These are phyloP conservation scores for Articulospora tetracladia DNA, from an alignment of 495 filamentous ascomycete species.

Conservation along the genomic window DNA sequence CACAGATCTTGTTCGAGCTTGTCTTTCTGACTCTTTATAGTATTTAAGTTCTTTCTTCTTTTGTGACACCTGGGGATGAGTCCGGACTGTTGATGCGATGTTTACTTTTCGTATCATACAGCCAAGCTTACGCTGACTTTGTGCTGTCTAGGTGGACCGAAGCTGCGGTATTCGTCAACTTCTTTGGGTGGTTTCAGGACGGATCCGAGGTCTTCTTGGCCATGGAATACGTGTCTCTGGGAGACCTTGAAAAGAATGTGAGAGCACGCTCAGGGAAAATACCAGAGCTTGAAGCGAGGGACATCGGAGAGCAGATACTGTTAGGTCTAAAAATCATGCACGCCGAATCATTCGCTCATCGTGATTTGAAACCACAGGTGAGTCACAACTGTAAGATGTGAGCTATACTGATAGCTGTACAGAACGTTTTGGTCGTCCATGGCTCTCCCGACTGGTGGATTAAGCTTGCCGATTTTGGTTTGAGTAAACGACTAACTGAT, in stretches of 20 bases:
- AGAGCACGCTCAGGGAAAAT: neutral
- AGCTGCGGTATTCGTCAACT: conserved; percentile 12
- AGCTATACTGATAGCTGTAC: neutral
- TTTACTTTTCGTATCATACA: neutral
- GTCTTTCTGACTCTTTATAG: conserved; percentile 13
- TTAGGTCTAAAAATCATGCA: conserved; percentile 28
- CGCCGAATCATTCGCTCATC: conserved; percentile 24
- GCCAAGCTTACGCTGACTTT: neutral
- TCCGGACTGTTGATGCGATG: too few species aligned
- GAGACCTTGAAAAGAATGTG: conserved; percentile 15
- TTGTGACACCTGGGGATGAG: neutral
- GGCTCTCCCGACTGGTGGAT: conserved; percentile 8
- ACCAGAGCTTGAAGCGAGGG: conserved; percentile 11
- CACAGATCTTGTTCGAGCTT: conserved; percentile 1
- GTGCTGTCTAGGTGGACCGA: neutral
- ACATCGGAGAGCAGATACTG: conserved; percentile 6
- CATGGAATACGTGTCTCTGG: conserved; percentile 31
- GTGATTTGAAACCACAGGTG: conserved; percentile 24
- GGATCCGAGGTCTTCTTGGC: conserved; percentile 15
- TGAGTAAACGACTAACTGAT: conserved; percentile 11
- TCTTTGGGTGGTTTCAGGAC: conserved; percentile 19
- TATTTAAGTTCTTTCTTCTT: neutral
- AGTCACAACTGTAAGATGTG: neutral
- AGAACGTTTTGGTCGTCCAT: neutral
- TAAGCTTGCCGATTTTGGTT: conserved; percentile 11